phyloP scores from a whole-genome alignment of 2,329 filamentous ascomycete genomes.

The Penicillium sp. region DNA sequence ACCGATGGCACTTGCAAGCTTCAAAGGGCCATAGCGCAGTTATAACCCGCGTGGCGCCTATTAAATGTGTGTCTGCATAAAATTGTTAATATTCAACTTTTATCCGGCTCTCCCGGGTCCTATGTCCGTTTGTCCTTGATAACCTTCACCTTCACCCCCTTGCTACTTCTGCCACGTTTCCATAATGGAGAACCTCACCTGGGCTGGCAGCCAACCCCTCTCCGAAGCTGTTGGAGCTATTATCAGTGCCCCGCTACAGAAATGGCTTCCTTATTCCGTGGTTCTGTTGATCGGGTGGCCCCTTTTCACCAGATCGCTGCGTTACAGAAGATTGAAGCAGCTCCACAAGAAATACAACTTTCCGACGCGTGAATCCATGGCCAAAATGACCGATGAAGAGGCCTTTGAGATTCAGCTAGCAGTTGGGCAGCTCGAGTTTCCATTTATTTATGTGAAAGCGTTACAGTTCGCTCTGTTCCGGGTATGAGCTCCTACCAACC shows the following conservation, averaged over 20 bases:
- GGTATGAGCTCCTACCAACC: conserved; percentile 29
- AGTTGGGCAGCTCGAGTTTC: conserved; percentile 56
- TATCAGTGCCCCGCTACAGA: conserved; percentile 8
- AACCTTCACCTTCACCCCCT: background rate
- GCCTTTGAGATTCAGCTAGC: conserved; percentile 52
- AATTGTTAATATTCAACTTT: background rate
- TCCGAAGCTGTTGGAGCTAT: background rate
- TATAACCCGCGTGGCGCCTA: background rate
- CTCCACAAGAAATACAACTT: conserved; percentile 47
- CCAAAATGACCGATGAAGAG: conserved; percentile 56
- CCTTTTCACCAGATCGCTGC: conserved; percentile 28
- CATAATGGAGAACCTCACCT: conserved; percentile 9
- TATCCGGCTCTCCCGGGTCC: background rate
- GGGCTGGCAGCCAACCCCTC: conserved; percentile 1
- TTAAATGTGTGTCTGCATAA: background rate
- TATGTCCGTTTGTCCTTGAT: background rate
- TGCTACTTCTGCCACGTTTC: background rate
- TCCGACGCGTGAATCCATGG: conserved; percentile 46
- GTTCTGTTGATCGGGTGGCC: conserved; percentile 28
- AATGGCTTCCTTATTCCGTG: conserved; percentile 25
- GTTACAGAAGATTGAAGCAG: conserved; percentile 35
- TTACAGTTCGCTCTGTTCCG: conserved; percentile 62
- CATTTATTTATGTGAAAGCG: conserved; percentile 51
- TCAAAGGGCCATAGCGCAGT: background rate
- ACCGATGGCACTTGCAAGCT: background rate